Conservation (phyloP, 176 grass and related monocot genomes). For the Melocanna baccifera region DNA sequence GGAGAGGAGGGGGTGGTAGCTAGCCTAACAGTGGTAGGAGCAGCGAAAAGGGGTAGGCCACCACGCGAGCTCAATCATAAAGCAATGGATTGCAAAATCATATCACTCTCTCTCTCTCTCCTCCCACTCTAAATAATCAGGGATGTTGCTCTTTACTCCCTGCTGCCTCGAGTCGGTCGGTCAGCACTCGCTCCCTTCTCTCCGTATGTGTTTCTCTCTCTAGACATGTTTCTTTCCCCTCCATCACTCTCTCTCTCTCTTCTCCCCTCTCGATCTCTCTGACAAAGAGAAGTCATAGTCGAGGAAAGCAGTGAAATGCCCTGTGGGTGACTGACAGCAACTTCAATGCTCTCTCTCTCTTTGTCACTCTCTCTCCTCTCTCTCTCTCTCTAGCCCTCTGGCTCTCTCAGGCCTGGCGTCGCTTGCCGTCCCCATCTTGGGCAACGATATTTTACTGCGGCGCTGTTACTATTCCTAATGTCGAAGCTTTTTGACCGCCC, state of each 20-base stretch:
- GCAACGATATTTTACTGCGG: conserved; percentile 41
- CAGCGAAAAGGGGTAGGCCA: conserved; percentile 25
- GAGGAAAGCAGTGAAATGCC: conserved; percentile 88
- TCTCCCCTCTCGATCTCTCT: conserved; percentile 54
- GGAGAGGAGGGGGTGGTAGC: neutral
- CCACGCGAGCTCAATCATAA: conserved; percentile 71
- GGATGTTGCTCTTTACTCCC: conserved; percentile 82
- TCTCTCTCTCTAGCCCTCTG: conserved; percentile 25
- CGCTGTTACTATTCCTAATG: conserved; percentile 46
- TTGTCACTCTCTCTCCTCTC: conserved; percentile 13
- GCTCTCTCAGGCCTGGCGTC: conserved; percentile 40
- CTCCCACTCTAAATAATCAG: conserved; percentile 41
- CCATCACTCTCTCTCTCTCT: conserved; percentile 15
- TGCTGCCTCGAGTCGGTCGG: conserved; percentile 8
- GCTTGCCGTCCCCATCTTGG: conserved; percentile 32
- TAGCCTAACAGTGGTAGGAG: neutral
- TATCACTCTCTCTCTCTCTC: conserved; percentile 21
- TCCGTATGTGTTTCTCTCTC: conserved; percentile 22
- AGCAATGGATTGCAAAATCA: conserved; percentile 98
- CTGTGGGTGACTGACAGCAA: conserved; percentile 63
- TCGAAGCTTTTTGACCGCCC: conserved; percentile 46
- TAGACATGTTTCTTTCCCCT: neutral
- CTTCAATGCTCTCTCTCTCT: conserved; percentile 66
- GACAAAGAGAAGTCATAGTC: conserved; percentile 94
- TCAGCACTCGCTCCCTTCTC: neutral